Percentiles rank a stretch among this genome's conserved stretches.
Evolutionary conservation across 352 stramenopile species (phyloP).

Genomic region (Albugo candida): DNA sequence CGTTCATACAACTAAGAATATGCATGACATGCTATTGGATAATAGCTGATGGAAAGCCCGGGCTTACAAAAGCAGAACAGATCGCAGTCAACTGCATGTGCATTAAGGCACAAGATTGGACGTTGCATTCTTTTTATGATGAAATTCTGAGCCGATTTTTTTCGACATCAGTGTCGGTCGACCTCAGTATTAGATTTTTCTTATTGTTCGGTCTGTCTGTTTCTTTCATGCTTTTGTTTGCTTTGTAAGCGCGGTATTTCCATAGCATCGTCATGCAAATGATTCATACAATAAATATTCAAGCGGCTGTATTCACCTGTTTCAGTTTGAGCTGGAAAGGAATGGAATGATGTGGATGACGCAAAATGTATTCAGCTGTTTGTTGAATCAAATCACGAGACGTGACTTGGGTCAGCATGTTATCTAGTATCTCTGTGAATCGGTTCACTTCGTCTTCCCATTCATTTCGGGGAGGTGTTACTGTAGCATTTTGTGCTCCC

Average conservation of each 20-base stretch:
- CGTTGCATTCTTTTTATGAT: neutral
- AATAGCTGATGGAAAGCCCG: too few species aligned
- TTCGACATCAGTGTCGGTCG: neutral
- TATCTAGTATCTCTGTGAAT: constrained; percentile 48
- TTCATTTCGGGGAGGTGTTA: too few species aligned
- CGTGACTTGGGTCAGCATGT: constrained; percentile 47
- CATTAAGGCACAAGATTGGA: too few species aligned
- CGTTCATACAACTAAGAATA: too few species aligned
- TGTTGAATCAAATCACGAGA: constrained; percentile 50
- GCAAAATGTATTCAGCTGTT: constrained; percentile 52
- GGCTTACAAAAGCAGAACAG: too few species aligned
- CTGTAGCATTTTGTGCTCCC: too few species aligned
- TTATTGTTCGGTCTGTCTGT: neutral
- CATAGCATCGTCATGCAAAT: neutral
- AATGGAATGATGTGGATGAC: constrained; percentile 45
- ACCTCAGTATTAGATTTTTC: neutral
- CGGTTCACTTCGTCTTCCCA: constrained; percentile 55
- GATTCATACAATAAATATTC: neutral
- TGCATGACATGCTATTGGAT: too few species aligned
- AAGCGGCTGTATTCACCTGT: constrained; percentile 25
- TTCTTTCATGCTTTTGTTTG: constrained; percentile 1
- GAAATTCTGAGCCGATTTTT: neutral
- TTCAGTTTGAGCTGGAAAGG: constrained; percentile 80
- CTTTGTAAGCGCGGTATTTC: neutral
- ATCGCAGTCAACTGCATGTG: too few species aligned